Conservation (phyloP, 495 filamentous ascomycete genomes). For the Talaromyces trachyspermus region DNA sequence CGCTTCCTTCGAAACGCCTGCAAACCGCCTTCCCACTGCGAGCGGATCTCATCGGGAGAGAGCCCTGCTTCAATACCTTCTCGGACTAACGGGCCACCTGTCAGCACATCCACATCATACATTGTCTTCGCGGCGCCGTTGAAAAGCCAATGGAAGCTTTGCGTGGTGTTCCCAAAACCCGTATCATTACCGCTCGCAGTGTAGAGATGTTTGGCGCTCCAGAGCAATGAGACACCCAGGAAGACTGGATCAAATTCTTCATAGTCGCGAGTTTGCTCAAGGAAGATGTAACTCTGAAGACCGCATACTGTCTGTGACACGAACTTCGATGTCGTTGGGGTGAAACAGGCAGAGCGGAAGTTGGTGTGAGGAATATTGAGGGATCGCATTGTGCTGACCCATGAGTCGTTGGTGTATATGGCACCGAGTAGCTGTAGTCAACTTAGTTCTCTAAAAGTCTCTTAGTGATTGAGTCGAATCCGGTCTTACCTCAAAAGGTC, state of each 20-base stretch:
- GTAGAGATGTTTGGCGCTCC: conserved; percentile 7
- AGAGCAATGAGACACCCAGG: conserved; percentile 6
- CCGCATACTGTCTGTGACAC: conserved; percentile 5
- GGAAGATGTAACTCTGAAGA: conserved; percentile 4
- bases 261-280: neutral
- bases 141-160: conserved; percentile 9
- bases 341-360: conserved; percentile 7
- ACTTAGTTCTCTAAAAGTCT: no score
- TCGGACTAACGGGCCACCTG: conserved; percentile 1
- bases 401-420: conserved; percentile 1
- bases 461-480: no score
- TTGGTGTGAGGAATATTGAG: conserved; percentile 2
- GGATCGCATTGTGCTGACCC: conserved; percentile 4
- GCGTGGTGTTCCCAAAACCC: conserved; percentile 6
- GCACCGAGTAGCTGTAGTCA: conserved; percentile 1
- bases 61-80: conserved; percentile 7
- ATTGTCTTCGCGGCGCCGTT: neutral
- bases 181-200: neutral
- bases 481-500: conserved; percentile 6
- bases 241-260: conserved; percentile 4
- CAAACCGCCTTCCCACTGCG: conserved; percentile 3
- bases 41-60: conserved; percentile 6
- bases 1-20: neutral
- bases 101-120: conserved; percentile 8
- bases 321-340: conserved; percentile 8